Base-by-base conservation (phyloP, 164 flowering plant species). In the Dillenia turbinata region DNA sequence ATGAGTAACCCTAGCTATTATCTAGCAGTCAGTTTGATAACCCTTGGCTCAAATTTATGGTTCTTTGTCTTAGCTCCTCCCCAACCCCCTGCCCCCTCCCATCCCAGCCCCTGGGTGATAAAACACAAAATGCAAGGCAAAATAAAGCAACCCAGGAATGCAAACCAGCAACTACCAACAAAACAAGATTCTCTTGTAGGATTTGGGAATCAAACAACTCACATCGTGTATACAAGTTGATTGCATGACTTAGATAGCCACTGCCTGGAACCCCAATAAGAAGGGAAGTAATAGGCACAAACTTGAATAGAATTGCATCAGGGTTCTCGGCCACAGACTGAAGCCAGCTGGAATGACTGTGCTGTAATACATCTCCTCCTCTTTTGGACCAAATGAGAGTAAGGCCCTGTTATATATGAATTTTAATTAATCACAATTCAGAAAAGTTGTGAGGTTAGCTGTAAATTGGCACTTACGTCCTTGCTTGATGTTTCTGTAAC, bases 161-260 rank as follows among this genome's bases (percentile, higher is more conserved):
- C 33, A 26, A 26, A 26, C 33, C 26, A 26, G 33, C 1, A 26
- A 26, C 33, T 26, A 26, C 33, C 33, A 26, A 26, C 33, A 26
- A 26, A 26, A 26, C 3, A 2, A 24, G 2, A 33, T 5, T 4
- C 40, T 4, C 40, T 33, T 33, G 40, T 33, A 33, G 40, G 40
- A 33, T 33, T 51, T 56, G 7, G 52, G 66, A 13, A 55, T 1
- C n/a, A 13, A 62, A 64, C 55, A 15, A 80, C 97, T 83, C 80
- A 92, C 96, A 92, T 54, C 96, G 87, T 3, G 89, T 78, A 71
- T 92, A 92, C 55, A 87, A 76, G 67, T 92, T 92, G 67, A 92
- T 89, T 54, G 96, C 97, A 83, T 92, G 97, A 73, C 96, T 89
- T 45, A 92, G 88, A 75, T 84, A 92, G 60, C 97, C 97, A 62